These are phyloP conservation scores for Xylariaceae sp. DNA, from an alignment of 2,329 filamentous ascomycete genomes.

Conservation along the genomic window DNA sequence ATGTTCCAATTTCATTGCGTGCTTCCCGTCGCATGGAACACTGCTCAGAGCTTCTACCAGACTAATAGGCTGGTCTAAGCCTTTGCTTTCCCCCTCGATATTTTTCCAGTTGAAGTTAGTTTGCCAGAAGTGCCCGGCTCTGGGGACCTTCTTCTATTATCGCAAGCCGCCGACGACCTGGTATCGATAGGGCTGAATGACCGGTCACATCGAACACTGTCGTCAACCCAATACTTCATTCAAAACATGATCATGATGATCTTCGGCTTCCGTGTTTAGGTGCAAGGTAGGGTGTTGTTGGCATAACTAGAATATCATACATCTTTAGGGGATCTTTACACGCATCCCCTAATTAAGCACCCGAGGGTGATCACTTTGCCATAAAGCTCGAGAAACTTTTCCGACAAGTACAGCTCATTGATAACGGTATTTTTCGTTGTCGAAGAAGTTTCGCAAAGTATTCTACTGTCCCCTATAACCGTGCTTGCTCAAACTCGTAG, in stretches of 20 bases:
- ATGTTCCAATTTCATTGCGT: neutral
- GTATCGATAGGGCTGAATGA: slow-evolving; percentile 57
- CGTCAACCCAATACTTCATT: slow-evolving; percentile 50
- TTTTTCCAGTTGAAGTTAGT: slow-evolving; percentile 47
- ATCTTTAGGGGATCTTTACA: slow-evolving; percentile 46
- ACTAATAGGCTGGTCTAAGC: too few relatives aligned
- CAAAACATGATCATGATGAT: slow-evolving; percentile 48
- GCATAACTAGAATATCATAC: slow-evolving; percentile 51
- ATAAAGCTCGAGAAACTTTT: slow-evolving; percentile 49
- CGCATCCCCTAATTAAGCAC: slow-evolving; percentile 47
- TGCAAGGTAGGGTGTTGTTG: slow-evolving; percentile 41
- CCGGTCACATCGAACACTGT: slow-evolving; percentile 58
- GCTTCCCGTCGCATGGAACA: neutral
- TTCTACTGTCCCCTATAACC: slow-evolving; percentile 49
- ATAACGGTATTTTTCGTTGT: slow-evolving; percentile 58
- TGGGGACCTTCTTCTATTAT: slow-evolving; percentile 51
- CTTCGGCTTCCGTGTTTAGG: slow-evolving; percentile 42
- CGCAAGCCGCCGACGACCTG: slow-evolving; percentile 58
- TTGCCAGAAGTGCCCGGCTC: slow-evolving; percentile 52
- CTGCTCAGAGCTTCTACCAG: neutral
- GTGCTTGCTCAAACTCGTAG: slow-evolving; percentile 50
- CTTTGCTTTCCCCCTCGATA: too few relatives aligned
- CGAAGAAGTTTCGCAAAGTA: slow-evolving; percentile 56
- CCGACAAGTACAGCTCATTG: slow-evolving; percentile 51
- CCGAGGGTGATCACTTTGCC: slow-evolving; percentile 54